Conservation (phyloP, 148 eudicot genomes). For the Salicornia ramosissima region DNA sequence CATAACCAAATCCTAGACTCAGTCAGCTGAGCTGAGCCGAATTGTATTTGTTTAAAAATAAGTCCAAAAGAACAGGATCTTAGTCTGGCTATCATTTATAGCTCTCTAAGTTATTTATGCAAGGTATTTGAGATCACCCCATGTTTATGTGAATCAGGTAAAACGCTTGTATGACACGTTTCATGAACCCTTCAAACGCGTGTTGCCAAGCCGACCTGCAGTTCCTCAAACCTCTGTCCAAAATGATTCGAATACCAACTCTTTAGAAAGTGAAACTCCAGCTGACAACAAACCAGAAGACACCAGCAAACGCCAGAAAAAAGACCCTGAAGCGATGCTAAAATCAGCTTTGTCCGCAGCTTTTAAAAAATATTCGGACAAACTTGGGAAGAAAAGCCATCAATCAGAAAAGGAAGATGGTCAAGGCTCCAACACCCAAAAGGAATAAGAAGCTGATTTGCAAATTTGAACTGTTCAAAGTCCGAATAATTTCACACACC, state of each 20-base stretch:
- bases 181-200: constrained; percentile 91
- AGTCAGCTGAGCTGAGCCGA: too few relatives aligned
- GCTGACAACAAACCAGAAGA: constrained; percentile 37
- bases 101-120: not conserved
- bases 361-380: constrained; percentile 54
- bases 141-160: constrained; percentile 44
- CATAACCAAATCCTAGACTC: too few relatives aligned
- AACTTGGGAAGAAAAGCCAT: constrained; percentile 38
- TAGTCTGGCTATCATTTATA: not conserved
- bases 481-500: not conserved
- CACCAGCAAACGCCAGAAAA: constrained; percentile 47
- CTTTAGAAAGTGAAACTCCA: constrained; percentile 31
- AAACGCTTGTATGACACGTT: constrained; percentile 84
- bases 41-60: too few relatives aligned
- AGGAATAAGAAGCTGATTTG: constrained; percentile 17
- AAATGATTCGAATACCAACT: constrained; percentile 22
- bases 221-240: constrained; percentile 39
- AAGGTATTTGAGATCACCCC: not conserved
- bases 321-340: constrained; percentile 47
- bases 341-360: constrained; percentile 78
- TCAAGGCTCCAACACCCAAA: constrained; percentile 24
- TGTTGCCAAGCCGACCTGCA: constrained; percentile 37
- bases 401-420: constrained; percentile 23
- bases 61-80: too few relatives aligned
- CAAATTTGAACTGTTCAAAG: constrained; percentile 4